Evolutionary conservation across 805 yeast genomes (phyloP).

Genomic region (Wickerhamomyces rabaulensis): DNA sequence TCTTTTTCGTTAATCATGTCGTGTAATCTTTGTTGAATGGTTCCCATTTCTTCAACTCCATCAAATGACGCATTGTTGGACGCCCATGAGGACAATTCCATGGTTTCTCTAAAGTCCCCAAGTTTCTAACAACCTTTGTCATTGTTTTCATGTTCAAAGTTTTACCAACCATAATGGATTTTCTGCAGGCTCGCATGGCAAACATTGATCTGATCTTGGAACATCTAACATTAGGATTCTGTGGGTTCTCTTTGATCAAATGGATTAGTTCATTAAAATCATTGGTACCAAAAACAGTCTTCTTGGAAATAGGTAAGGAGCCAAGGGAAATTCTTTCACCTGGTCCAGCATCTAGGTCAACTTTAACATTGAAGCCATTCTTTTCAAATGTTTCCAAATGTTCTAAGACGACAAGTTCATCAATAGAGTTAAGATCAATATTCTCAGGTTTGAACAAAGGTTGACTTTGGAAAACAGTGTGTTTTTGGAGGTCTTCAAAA

Average conservation of each 20-base stretch:
- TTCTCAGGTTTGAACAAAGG: constrained; percentile 54
- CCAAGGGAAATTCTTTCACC: constrained; percentile 52
- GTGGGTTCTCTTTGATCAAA: constrained; percentile 52
- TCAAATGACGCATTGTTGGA: constrained; percentile 91
- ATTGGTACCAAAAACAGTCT: constrained; percentile 54
- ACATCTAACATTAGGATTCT: constrained; percentile 46
- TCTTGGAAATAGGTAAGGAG: constrained; percentile 71
- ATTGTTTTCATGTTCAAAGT: constrained; percentile 54
- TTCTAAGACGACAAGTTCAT: constrained; percentile 67
- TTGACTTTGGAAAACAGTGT: constrained; percentile 60
- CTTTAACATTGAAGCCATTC: constrained; percentile 70
- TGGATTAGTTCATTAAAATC: constrained; percentile 76
- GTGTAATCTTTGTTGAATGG: constrained; percentile 40
- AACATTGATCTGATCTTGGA: constrained; percentile 77
- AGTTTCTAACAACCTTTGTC: constrained; percentile 60
- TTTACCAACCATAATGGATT: constrained; percentile 91
- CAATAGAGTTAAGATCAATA: constrained; percentile 69
- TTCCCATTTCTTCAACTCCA: constrained; percentile 48
- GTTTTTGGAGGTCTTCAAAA: constrained; percentile 63
- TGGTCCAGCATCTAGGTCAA: constrained; percentile 46
- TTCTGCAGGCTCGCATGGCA: constrained; percentile 94
- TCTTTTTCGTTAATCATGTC: constrained; percentile 10
- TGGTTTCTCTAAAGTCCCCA: constrained; percentile 78
- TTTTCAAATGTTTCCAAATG: constrained; percentile 49
- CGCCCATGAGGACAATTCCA: constrained; percentile 97